Evolutionary conservation across 2,329 filamentous ascomycete species (phyloP).

Genomic region (Fusarium liriodendri): DNA sequence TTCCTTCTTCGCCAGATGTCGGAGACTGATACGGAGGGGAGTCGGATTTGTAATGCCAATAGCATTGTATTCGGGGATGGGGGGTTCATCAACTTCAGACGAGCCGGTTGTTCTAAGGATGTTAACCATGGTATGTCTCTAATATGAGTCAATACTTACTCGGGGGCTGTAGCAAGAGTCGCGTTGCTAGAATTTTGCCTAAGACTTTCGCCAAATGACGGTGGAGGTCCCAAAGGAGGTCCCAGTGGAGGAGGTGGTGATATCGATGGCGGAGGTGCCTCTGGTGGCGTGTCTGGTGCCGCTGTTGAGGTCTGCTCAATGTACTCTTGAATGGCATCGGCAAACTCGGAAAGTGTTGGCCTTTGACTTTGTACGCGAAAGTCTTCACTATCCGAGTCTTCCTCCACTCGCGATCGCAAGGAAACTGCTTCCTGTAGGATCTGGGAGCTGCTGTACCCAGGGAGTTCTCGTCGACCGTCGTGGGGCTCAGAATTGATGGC

Average conservation of each 20-base stretch:
- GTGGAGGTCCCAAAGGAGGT: not conserved
- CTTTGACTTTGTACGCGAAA: conserved; percentile 32
- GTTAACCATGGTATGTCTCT: not conserved
- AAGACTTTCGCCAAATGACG: not conserved
- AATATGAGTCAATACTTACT: conserved; percentile 11
- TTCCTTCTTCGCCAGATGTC: conserved; percentile 42
- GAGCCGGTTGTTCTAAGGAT: conserved; percentile 33
- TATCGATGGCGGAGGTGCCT: not conserved
- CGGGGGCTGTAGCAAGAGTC: conserved; percentile 10
- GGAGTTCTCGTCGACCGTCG: conserved; percentile 34
- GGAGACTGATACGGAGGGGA: conserved; percentile 38
- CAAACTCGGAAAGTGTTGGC: conserved; percentile 31
- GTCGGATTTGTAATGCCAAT: conserved; percentile 41
- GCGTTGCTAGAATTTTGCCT: conserved; percentile 17
- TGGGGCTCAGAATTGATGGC: conserved; percentile 39
- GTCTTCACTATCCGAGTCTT: conserved; percentile 36
- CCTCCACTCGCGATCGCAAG: conserved; percentile 31
- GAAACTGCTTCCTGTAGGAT: conserved; percentile 39
- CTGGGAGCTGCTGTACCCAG: conserved; percentile 43
- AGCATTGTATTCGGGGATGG: conserved; percentile 42
- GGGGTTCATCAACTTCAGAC: conserved; percentile 35
- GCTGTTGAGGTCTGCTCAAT: conserved; percentile 38
- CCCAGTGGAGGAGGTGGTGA: conserved; percentile 9
- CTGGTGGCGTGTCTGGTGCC: not conserved
- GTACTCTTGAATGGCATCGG: conserved; percentile 39